Evolutionary conservation across 495 filamentous ascomycete species (phyloP).

Genomic region (Entonaema liquescens): DNA sequence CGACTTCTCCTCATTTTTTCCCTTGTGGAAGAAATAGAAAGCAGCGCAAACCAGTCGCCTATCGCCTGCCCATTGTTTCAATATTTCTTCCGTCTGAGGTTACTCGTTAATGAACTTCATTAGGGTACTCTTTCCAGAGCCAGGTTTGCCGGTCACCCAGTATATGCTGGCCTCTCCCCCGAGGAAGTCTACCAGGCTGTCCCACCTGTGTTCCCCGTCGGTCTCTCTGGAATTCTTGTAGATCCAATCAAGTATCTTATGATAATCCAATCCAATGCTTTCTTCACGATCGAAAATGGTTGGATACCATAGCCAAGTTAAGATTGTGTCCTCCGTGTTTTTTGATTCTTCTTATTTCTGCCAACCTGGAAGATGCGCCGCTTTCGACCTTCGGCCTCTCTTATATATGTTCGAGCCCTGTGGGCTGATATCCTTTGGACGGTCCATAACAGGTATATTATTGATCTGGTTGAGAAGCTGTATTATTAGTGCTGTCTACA

Average conservation of each 20-base stretch:
- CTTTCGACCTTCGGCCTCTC: too few relatives aligned
- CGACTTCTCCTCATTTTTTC: slow-evolving; percentile 39
- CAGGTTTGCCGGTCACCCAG: slow-evolving; percentile 52
- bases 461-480: too few relatives aligned
- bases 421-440: too few relatives aligned
- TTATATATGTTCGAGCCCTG: too few relatives aligned
- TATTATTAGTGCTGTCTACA: too few relatives aligned
- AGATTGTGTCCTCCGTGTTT: slow-evolving; percentile 26
- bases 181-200: slow-evolving; percentile 20
- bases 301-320: slow-evolving; percentile 30
- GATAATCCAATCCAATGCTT: slow-evolving; percentile 30
- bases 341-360: background rate
- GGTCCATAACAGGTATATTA: too few relatives aligned
- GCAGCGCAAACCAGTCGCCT: slow-evolving; percentile 5
- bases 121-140: slow-evolving; percentile 53
- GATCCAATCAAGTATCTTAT: slow-evolving; percentile 42
- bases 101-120: slow-evolving; percentile 50
- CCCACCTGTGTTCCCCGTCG: slow-evolving; percentile 13
- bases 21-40: slow-evolving; percentile 48
- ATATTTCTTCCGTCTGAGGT: slow-evolving; percentile 16
- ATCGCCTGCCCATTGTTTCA: slow-evolving; percentile 37
- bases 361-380: background rate
- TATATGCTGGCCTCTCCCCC: slow-evolving; percentile 24
- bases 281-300: slow-evolving; percentile 44
- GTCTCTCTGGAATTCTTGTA: too few relatives aligned